These are phyloP conservation scores for Candida krabiensis DNA, from an alignment of 805 yeast species.

Conservation along the genomic window DNA sequence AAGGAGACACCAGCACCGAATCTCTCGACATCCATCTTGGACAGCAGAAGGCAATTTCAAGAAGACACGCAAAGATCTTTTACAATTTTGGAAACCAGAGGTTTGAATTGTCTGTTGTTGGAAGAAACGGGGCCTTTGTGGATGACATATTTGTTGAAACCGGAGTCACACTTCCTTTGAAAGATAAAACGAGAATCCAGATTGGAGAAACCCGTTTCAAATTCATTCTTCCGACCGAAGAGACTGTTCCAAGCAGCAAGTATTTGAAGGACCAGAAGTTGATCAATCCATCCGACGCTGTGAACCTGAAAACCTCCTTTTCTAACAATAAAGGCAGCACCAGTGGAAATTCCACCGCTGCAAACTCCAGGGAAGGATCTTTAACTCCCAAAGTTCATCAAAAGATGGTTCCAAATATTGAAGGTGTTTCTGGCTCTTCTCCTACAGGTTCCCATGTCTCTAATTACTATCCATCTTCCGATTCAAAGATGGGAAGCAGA, in stretches of 20 bases:
- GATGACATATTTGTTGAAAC: slow-evolving; percentile 87
- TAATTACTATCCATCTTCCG: background rate
- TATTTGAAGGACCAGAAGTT: slow-evolving; percentile 18
- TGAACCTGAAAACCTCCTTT: slow-evolving; percentile 52
- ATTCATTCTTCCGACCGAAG: slow-evolving; percentile 79
- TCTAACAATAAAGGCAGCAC: slow-evolving; percentile 28
- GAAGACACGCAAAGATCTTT: slow-evolving; percentile 93
- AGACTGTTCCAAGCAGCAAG: slow-evolving; percentile 28
- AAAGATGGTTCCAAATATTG: background rate
- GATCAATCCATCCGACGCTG: slow-evolving; percentile 63
- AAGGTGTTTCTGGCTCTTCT: background rate
- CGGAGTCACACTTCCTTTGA: slow-evolving; percentile 86
- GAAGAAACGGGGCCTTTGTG: slow-evolving; percentile 96
- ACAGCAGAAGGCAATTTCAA: slow-evolving; percentile 86
- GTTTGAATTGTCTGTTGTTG: slow-evolving; percentile 87
- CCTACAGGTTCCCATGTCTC: background rate
- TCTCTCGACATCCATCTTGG: slow-evolving; percentile 92
- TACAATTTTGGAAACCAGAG: slow-evolving; percentile 96
- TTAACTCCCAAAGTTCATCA: slow-evolving; percentile 12
- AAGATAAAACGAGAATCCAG: slow-evolving; percentile 81
- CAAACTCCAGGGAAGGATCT: slow-evolving; percentile 24
- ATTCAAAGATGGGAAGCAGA: slow-evolving; percentile 12
- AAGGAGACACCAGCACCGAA: slow-evolving; percentile 51
- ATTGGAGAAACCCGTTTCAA: slow-evolving; percentile 90
- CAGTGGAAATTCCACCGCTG: slow-evolving; percentile 22